Evolutionary conservation across 2,329 filamentous ascomycete genomes (phyloP), one percentile per base, ranked within the genome.

Genomic region (Diaporthe caulivora): DNA sequence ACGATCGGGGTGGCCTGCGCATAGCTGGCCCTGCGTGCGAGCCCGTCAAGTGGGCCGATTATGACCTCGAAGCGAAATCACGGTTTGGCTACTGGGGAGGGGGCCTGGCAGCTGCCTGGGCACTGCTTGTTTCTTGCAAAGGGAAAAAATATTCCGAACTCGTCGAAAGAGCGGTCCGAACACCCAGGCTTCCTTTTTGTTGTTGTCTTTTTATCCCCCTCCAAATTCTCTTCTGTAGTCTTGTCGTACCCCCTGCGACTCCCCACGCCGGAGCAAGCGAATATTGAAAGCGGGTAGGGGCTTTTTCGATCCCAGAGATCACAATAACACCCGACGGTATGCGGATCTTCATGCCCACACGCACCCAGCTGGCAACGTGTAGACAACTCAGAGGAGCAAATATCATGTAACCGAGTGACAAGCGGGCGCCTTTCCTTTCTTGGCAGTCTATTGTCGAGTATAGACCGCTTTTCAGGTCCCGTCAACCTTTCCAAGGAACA

Each of bases 21-120:
- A 31, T 31, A 40, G 21, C 29, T n/a, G 37, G 42, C 29, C 44
- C 42, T 51, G 60, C 13, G 10, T 34, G 44, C 42, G 31, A 70
- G 54, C 37, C 53, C 44, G 10, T 60, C 44, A 51, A 57, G 40
- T 57, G 68, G 68, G 68, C 55, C 68, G 42, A 26, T 60, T 34
- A 51, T 70, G 31, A 60, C 29, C 31, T 51, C 54, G 68, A 70
- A 70, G 67, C 67, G 67, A 70, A 58, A 57, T 70, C 53, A 70
- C 26, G 44, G 31, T 51, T 60, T 44, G 68, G 40, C 54, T 51
- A 29, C 34, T 29, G 54, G 54, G 13, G n/a, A 37, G 65, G 26
- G 18, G n/a, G 53, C 18, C 7, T 13, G 37, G n/a, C 37, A 40
- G 37, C 37, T 40, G 40, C 40, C 67, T 49, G 53, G 53, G 68